These are phyloP conservation scores for Exophiala bonariae DNA, from an alignment of 2,329 filamentous ascomycete species.

Conservation along the genomic window DNA sequence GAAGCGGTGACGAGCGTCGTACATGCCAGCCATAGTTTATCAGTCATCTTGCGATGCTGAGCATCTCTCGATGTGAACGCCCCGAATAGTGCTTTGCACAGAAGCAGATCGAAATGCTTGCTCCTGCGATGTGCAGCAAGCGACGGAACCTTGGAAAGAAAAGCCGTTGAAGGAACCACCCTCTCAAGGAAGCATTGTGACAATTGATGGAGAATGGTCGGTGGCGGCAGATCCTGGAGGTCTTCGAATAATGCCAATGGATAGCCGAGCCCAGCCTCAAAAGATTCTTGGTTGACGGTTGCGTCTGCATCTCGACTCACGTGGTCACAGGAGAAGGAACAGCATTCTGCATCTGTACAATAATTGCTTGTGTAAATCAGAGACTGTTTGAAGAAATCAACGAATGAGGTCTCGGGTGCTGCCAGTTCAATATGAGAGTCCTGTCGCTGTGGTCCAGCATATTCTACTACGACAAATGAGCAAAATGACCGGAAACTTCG, in stretches of 20 bases:
- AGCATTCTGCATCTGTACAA: constrained; percentile 7
- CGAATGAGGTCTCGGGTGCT: constrained; percentile 6
- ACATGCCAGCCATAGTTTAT: constrained; percentile 6
- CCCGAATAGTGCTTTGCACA: constrained; percentile 4
- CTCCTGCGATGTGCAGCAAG: background rate
- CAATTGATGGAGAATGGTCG: background rate
- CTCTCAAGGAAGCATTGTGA: background rate
- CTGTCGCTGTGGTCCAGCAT: too few relatives aligned
- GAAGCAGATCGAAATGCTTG: background rate
- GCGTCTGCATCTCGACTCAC: background rate
- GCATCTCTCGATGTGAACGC: constrained; percentile 1
- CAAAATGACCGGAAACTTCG: too few relatives aligned
- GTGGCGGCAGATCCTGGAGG: constrained; percentile 2
- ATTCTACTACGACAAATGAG: too few relatives aligned
- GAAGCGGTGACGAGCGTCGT: background rate
- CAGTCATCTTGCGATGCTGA: background rate
- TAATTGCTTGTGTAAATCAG: constrained; percentile 1
- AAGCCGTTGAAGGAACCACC: background rate
- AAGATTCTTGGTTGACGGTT: background rate
- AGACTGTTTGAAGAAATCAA: constrained; percentile 10
- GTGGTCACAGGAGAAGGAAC: background rate
- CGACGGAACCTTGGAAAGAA: background rate
- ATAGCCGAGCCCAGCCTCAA: background rate
- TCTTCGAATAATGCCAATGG: constrained; percentile 7
- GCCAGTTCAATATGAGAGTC: too few relatives aligned